Conservation (phyloP, 192 early-diverging fungal species). For the Diversispora epigaea region DNA sequence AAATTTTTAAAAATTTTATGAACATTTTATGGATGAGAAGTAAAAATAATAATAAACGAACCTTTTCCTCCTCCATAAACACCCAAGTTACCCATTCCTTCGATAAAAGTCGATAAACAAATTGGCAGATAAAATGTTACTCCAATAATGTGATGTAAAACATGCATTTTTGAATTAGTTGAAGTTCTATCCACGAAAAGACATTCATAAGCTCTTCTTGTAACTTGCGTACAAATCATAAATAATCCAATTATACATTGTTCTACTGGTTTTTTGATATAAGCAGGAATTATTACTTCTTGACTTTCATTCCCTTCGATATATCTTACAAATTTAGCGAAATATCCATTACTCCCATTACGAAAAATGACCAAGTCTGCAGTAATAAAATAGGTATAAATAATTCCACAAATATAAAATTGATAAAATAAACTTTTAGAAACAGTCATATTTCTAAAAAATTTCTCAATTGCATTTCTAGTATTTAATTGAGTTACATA, state of each 20-base stretch:
- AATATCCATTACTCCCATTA: constrained; percentile 15
- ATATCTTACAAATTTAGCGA: not conserved
- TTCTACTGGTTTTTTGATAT: not conserved
- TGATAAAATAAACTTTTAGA: constrained; percentile 56
- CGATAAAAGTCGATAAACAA: constrained; percentile 52
- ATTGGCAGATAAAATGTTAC: constrained; percentile 62
- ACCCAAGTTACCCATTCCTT: constrained; percentile 42
- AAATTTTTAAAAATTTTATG: not conserved
- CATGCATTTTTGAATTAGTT: constrained; percentile 50
- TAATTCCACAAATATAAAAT: constrained; percentile 49
- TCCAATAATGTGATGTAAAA: constrained; percentile 62
- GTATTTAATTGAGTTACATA: not conserved
- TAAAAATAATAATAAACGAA: not conserved
- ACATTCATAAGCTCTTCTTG: constrained; percentile 50
- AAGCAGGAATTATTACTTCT: not conserved
- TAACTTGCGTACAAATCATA: constrained; percentile 42
- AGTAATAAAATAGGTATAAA: constrained; percentile 36
- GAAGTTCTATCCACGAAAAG: constrained; percentile 50
- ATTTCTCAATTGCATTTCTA: not conserved
- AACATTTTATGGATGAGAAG: not conserved
- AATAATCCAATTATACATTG: constrained; percentile 35
- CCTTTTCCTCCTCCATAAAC: constrained; percentile 27
- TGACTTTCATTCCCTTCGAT: not conserved
- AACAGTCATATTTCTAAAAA: constrained; percentile 29
- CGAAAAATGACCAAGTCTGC: constrained; percentile 27